These are phyloP conservation scores for Leccinum cinnamomeum DNA, from an alignment of 1,284 basidiomycete species.

Conservation along the genomic window DNA sequence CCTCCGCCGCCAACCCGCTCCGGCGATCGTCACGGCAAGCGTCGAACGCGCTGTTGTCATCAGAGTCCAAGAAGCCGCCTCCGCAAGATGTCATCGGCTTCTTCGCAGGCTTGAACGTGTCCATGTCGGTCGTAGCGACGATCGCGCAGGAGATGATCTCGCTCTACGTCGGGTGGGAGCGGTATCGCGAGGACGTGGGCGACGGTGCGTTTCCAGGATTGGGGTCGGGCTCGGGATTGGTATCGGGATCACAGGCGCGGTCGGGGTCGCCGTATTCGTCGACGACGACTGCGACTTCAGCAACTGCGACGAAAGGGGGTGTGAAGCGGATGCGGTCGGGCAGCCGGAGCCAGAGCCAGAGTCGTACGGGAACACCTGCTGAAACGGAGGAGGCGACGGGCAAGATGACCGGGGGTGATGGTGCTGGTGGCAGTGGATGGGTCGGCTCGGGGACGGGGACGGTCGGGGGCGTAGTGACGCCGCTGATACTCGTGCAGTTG, in stretches of 20 bases:
- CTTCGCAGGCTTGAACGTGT: slow-evolving; percentile 84
- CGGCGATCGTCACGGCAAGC: slow-evolving; percentile 57
- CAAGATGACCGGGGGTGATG: slow-evolving; percentile 11
- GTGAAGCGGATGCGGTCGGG: slow-evolving; percentile 24
- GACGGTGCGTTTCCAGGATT: slow-evolving; percentile 21
- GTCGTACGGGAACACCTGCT: slow-evolving; percentile 24
- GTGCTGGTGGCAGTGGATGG: neutral
- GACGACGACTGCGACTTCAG: slow-evolving; percentile 4
- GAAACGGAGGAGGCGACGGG: slow-evolving; percentile 13
- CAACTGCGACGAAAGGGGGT: slow-evolving; percentile 9
- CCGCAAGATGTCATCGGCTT: slow-evolving; percentile 72
- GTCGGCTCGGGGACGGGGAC: neutral
- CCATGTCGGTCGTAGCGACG: slow-evolving; percentile 78
- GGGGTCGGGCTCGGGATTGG: neutral
- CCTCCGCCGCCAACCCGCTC: slow-evolving; percentile 28
- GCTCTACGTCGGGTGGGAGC: slow-evolving; percentile 86
- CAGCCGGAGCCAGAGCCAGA: slow-evolving; percentile 27
- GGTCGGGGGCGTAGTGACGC: slow-evolving; percentile 43
- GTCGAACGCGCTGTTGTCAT: slow-evolving; percentile 17
- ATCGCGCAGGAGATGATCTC: slow-evolving; percentile 90
- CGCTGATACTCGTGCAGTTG: slow-evolving; percentile 51
- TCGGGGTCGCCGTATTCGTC: slow-evolving; percentile 22
- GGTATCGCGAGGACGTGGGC: slow-evolving; percentile 64
- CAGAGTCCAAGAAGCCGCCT: slow-evolving; percentile 43
- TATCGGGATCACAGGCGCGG: slow-evolving; percentile 1